Evolutionary conservation across 129 eudicot genomes (phyloP), one percentile per base, ranked within the genome.

Genomic region (Calendula officinalis): DNA sequence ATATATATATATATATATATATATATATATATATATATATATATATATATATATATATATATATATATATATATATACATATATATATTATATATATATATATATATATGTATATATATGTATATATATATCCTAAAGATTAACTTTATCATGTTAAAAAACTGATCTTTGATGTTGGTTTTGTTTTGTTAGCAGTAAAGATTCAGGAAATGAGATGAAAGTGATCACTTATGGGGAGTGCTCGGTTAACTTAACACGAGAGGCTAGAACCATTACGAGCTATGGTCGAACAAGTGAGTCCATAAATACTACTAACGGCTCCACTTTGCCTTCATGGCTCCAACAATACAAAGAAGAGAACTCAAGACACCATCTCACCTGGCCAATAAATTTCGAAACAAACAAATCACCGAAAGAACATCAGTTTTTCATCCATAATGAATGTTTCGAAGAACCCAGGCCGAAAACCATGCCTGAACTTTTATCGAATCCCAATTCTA

Each of bases 301-400:
- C 46, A 6, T 53, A 12, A 69, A 50, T 43, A 71, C 78, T 14
- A 41, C 73, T 61, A 75, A 13, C 11, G 80, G 77, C 68, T 80
- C 96, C 36, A 83, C 79, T 67, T 77, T 89, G 83, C 96, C 96
- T 48, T 74, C 84, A 69, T 90, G 97, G 97, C 95, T 90, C 35
- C 88, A 83, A 56, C 79, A 79, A 78, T 82, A 80, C 86, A 89
- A 85, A 76, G 85, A 85, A 70, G 87, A 85, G 76, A 77, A 70
- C 38, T 78, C 44, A 69, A 71, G 65, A 47, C 77, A 72, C 17
- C 71, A 64, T 34, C 64, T 73, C 56, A 68, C 66, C 7, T 82
- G 84, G 82, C 88, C 89, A 1, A 13, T 45, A 14, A 78, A 79
- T 11, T 84, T 84, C 33, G 86, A 88, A 38, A 68, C 82, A 4